Base-by-base conservation (phyloP, 2,329 filamentous ascomycete species). In the Boeremia lycopersici region DNA sequence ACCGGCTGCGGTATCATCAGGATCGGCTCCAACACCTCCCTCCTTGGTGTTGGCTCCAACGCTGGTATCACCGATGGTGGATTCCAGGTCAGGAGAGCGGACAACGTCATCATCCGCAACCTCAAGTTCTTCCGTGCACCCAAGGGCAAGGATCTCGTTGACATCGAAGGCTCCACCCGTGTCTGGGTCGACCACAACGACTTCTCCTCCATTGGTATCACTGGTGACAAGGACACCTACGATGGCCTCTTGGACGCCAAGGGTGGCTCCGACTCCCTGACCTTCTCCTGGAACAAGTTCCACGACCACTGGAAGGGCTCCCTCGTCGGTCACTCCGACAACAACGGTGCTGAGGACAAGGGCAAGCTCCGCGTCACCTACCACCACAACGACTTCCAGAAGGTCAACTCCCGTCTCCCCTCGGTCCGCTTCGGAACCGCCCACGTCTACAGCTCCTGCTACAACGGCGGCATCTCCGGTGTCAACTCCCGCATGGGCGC, bases 151-250 rank as follows among this genome's bases (percentile, higher is more conserved):
- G 86, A 88, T 62, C 83, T 82, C 53, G 81, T 88, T 61, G 82
- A 80, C 59, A 82, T 87, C 55, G 81, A 87, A 71, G 70, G 68
- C 11, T 80, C 81, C 2, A 82, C 71, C 53, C 86, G 87, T 60
- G 78, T 73, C 43, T 71, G 86, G 87, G 76, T 89, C 43, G 87
- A 89, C 73, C 86, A 89, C 77, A 80, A 80, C 68, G 86, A 89
- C 60, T 78, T 89, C 29, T 85, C 82, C 3, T 84, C 82, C 34
- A 80, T 87, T 10, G 70, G 70, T 25, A 17, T 71, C 15, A 65
- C 59, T 2, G 70, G 68, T 23, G 63, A 65, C 57, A 72, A 72
- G 56, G 69, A 72, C 42, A 62, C 48, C 4, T 72, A 71, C 56
- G 69, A 72, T 42, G 69, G 69, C 26, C 73, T 78, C 81, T 65